Base-by-base conservation (phyloP, 1,284 basidiomycete species). In the Fomitopsis pinicola region DNA sequence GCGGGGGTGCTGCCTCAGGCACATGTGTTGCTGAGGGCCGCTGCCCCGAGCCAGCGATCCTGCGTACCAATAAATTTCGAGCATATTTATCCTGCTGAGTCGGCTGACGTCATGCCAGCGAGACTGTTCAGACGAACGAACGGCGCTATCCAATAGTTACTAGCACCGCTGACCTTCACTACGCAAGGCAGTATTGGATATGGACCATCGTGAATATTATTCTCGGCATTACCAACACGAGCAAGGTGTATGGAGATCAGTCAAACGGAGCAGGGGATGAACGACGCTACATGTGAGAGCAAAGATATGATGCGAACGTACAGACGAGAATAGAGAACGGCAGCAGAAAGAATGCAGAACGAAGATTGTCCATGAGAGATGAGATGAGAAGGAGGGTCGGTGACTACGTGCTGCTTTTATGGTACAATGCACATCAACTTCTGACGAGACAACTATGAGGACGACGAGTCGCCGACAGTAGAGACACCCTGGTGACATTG, bases 401-500 rank as follows among this genome's bases (percentile, higher is more conserved):
- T 46, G 45, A 42, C 6, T 33, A 38, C n/a, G 19, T 14, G 50
- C 44, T 55, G 59, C 22, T 44, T 44, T 44, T 35, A 45, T 55
- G 26, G 38, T 57, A 46, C 33, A 62, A 33, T 53, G 42, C 55
- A n/a, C 22, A 9, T 50, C 26, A 17, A 42, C 35, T 12, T 36
- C 15, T 35, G 36, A 50, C n/a, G 12, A n/a, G 54, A 46, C 35
- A 58, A 61, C 55, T 58, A 22, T 66, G 30, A 57, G 28, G 58
- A 56, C 19, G 42, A 59, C 17, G 57, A n/a, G 28, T 69, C 67
- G 28, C 66, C 63, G 22, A 60, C 57, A 9, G 67, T 70, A 4
- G 68, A 68, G 15, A 71, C 70, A 33, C 70, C 70, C 70, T 71
- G 53, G 0, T 15, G 42, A 26, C 26, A 22, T 17, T 28, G n/a